Conservation (phyloP, 352 stramenopile genomes). For the Phytophthora fragariaefolia region DNA sequence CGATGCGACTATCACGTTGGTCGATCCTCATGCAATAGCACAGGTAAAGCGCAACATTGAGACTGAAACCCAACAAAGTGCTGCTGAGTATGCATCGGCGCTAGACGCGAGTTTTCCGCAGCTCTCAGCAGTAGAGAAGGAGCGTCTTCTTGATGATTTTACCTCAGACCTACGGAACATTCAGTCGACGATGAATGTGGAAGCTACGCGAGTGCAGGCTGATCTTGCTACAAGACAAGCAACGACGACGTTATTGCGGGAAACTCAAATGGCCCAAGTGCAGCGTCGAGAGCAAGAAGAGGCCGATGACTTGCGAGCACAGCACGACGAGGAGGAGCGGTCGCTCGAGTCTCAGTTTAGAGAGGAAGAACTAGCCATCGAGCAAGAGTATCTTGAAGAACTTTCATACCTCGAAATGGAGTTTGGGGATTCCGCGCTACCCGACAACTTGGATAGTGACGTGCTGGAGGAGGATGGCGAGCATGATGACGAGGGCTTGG, state of each 20-base stretch:
- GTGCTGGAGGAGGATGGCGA: too few relatives aligned
- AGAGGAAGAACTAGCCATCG: conserved; percentile 54
- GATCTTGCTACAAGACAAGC: conserved; percentile 47
- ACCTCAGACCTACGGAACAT: conserved; percentile 52
- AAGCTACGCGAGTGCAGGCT: conserved; percentile 52
- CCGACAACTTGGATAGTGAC: conserved; percentile 30
- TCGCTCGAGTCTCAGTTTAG: conserved; percentile 50
- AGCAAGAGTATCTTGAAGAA: conserved; percentile 62
- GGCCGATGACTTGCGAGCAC: conserved; percentile 21
- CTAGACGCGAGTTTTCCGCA: conserved; percentile 52
- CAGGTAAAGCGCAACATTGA: conserved; percentile 20
- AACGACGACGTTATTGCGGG: conserved; percentile 33
- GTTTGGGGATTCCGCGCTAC: conserved; percentile 34
- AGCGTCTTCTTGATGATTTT: conserved; percentile 62
- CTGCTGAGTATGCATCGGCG: conserved; percentile 47
- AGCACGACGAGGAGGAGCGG: conserved; percentile 40
- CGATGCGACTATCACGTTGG: neutral
- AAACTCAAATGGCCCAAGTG: conserved; percentile 33
- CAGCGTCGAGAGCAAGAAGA: conserved; percentile 39
- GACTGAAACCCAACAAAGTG: conserved; percentile 35
- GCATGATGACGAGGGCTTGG: too few relatives aligned
- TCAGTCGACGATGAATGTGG: conserved; percentile 53
- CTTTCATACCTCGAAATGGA: conserved; percentile 57
- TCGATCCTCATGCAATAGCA: neutral
- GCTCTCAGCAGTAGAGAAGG: conserved; percentile 52